Conservation (phyloP, 2,329 filamentous ascomycete species). For the Rhytidhysteron rufulum region DNA sequence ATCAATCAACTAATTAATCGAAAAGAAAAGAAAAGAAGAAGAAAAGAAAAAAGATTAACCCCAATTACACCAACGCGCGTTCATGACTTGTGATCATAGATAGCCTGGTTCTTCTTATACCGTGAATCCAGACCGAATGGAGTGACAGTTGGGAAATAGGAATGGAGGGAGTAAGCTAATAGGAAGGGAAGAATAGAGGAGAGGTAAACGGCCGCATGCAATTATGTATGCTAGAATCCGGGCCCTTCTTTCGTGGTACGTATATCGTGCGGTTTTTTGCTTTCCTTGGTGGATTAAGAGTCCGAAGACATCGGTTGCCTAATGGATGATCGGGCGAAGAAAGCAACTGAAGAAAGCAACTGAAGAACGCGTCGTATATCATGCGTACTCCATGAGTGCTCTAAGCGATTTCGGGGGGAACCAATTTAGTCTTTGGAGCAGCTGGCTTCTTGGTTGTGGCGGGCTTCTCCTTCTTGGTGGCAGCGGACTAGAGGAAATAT, state of each 20-base stretch:
- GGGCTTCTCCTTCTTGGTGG: conserved; percentile 12
- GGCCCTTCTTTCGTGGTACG: background rate
- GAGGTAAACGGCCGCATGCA: too few relatives aligned
- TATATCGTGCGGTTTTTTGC: background rate
- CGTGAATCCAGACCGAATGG: too few relatives aligned
- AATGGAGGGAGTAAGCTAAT: too few relatives aligned
- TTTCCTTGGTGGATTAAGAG: background rate
- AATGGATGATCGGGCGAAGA: background rate
- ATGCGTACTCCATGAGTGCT: background rate
- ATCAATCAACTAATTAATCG: background rate
- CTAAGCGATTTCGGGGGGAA: conserved; percentile 1
- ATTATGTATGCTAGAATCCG: too few relatives aligned
- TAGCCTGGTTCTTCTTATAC: too few relatives aligned
- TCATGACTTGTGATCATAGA: too few relatives aligned
- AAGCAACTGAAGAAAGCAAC: background rate
- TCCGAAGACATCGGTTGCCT: background rate
- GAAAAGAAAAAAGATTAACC: too few relatives aligned
- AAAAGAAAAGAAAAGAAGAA: too few relatives aligned
- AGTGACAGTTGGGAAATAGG: too few relatives aligned
- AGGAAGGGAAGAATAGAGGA: too few relatives aligned
- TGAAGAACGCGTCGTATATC: background rate
- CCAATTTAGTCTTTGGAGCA: conserved; percentile 13
- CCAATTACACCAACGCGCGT: too few relatives aligned
- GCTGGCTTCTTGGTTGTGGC: conserved; percentile 16
- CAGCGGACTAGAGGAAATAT: conserved; percentile 6